Percentiles rank a stretch among this genome's conserved stretches.
Evolutionary conservation across 2,329 filamentous ascomycete species (phyloP).

Genomic region (Zopfia rhizophila): DNA sequence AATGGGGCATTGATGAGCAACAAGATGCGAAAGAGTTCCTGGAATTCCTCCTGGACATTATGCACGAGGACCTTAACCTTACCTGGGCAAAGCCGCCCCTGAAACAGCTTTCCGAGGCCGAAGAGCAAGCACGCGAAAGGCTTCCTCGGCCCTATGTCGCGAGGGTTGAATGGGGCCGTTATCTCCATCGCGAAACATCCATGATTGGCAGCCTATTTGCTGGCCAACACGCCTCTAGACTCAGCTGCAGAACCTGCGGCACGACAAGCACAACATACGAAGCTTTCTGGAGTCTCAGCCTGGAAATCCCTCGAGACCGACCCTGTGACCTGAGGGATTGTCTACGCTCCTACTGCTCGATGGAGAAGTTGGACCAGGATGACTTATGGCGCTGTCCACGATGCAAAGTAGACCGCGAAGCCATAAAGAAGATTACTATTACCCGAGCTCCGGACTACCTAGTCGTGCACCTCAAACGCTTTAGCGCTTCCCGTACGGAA

Average conservation of each 20-base stretch:
- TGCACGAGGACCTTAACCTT: conserved; percentile 87
- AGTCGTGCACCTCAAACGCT: conserved; percentile 80
- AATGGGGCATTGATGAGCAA: conserved; percentile 79
- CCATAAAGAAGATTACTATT: conserved; percentile 76
- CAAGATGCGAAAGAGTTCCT: conserved; percentile 95
- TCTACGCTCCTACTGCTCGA: conserved; percentile 73
- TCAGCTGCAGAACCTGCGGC: conserved; percentile 70
- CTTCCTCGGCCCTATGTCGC: conserved; percentile 73
- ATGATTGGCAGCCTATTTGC: conserved; percentile 84
- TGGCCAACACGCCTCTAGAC: conserved; percentile 71
- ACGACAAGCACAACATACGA: conserved; percentile 74
- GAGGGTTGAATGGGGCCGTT: conserved; percentile 77
- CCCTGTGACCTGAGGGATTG: conserved; percentile 73
- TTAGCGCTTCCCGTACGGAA: conserved; percentile 66
- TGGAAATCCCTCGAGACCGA: conserved; percentile 73
- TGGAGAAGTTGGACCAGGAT: conserved; percentile 74
- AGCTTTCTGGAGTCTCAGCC: conserved; percentile 75
- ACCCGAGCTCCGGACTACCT: conserved; percentile 83
- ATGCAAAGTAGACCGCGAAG: conserved; percentile 75
- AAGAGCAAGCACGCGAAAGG: conserved; percentile 70
- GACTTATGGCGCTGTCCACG: conserved; percentile 77
- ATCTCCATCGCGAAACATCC: conserved; percentile 76
- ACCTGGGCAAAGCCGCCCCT: conserved; percentile 69
- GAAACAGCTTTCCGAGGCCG: conserved; percentile 66
- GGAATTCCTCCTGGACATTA: conserved; percentile 79